phyloP scores from a whole-genome alignment of 352 stramenopile species.

The Pythium volutum region DNA sequence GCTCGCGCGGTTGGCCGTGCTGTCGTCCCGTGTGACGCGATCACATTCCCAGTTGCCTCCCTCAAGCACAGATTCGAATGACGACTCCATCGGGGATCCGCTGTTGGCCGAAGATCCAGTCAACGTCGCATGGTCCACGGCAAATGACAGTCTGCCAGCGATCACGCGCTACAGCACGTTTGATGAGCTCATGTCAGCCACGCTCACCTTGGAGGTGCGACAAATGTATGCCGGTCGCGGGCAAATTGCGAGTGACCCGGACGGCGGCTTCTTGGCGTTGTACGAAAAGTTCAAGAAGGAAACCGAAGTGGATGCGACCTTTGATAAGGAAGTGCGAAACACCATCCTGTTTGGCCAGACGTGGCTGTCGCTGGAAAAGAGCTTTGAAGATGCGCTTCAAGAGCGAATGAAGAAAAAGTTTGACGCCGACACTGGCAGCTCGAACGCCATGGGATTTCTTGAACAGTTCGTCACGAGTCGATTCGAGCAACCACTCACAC shows the following conservation, averaged over 20 bases:
- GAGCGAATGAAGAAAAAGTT: conserved; percentile 81
- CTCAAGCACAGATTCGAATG: conserved; percentile 26
- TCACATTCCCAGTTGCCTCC: conserved; percentile 56
- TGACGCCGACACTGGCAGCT: conserved; percentile 40
- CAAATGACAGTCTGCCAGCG: conserved; percentile 62
- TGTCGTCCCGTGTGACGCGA: conserved; percentile 78
- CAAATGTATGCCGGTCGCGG: conserved; percentile 76
- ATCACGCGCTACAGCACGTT: conserved; percentile 90
- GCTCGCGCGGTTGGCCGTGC: conserved; percentile 69
- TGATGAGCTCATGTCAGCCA: conserved; percentile 89
- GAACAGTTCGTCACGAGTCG: conserved; percentile 81
- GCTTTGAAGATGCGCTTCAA: conserved; percentile 86
- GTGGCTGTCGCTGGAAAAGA: conserved; percentile 87
- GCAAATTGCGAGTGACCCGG: conserved; percentile 82
- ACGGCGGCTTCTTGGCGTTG: conserved; percentile 76
- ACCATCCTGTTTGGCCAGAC: conserved; percentile 85
- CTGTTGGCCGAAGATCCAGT: conserved; percentile 78
- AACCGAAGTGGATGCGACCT: conserved; percentile 45
- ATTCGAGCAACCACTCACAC: conserved; percentile 84
- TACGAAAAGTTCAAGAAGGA: conserved; percentile 88
- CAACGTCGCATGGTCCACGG: conserved; percentile 63
- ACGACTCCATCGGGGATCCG: conserved; percentile 47
- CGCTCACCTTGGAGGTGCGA: conserved; percentile 81
- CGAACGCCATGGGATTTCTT: conserved; percentile 57
- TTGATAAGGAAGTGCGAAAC: conserved; percentile 84